These are phyloP conservation scores for Rickenella mellea DNA, from an alignment of 768 basidiomycete species.

Conservation along the genomic window DNA sequence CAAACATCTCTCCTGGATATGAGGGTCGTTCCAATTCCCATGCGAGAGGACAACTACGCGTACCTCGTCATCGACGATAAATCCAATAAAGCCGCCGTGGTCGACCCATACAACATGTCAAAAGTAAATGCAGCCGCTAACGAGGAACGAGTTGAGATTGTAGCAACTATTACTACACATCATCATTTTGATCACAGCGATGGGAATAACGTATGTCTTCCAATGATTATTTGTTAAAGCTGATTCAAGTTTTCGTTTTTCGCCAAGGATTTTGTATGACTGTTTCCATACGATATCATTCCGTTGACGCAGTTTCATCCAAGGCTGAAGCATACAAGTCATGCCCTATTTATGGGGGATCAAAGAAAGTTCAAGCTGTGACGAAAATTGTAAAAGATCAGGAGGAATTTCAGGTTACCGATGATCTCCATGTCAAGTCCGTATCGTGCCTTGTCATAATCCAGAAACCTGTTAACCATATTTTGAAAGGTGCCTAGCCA, in stretches of 20 bases:
- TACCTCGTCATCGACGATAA: slow-evolving; percentile 70
- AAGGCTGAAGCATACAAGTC: slow-evolving; percentile 10
- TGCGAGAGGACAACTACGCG: slow-evolving; percentile 77
- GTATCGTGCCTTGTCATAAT: slow-evolving; percentile 1
- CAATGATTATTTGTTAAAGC: neutral
- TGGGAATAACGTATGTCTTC: slow-evolving; percentile 59
- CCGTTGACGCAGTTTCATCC: neutral
- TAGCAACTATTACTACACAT: slow-evolving; percentile 82
- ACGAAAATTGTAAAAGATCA: slow-evolving; percentile 73
- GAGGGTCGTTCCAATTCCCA: slow-evolving; percentile 72
- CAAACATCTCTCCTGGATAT: slow-evolving; percentile 29
- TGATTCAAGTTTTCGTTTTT: neutral
- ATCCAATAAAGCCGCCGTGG: slow-evolving; percentile 59
- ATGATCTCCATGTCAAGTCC: slow-evolving; percentile 51
- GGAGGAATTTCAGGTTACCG: slow-evolving; percentile 68
- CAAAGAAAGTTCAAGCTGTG: slow-evolving; percentile 53
- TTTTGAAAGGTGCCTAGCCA: slow-evolving; percentile 59
- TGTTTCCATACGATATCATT: slow-evolving; percentile 1
- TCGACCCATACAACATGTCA: slow-evolving; percentile 72
- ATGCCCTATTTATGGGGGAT: slow-evolving; percentile 75
- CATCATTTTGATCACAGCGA: slow-evolving; percentile 88
- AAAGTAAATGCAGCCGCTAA: slow-evolving; percentile 60
- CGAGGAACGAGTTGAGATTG: slow-evolving; percentile 50
- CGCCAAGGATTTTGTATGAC: slow-evolving; percentile 42
- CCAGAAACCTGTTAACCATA: neutral